A percentile compares a stretch with the other conserved stretches of the same genome.
Evolutionary conservation across 176 grass and related monocot species (phyloP).

Genomic region (Cocos nucifera): DNA sequence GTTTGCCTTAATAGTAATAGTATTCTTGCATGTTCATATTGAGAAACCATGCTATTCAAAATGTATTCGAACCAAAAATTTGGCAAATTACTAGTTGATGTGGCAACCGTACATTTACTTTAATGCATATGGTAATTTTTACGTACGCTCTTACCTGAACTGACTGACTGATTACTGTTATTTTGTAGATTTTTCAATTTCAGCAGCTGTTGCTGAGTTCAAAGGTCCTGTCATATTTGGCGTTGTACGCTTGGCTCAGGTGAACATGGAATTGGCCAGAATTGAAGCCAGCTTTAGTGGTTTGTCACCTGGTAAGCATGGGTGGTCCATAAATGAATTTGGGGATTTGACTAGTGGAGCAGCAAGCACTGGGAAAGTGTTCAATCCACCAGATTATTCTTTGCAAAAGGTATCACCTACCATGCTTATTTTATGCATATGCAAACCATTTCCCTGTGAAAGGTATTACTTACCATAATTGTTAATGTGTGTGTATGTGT

Average conservation of each 20-base stretch:
- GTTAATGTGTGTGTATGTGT: too few species aligned
- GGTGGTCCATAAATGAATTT: slow-evolving; percentile 94
- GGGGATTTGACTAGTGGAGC: slow-evolving; percentile 88
- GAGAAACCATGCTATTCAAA: too few species aligned
- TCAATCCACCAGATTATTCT: slow-evolving; percentile 43
- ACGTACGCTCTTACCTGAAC: too few species aligned
- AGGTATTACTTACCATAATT: too few species aligned
- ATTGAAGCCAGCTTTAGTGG: slow-evolving; percentile 95
- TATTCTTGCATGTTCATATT: too few species aligned
- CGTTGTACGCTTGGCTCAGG: slow-evolving; percentile 86
- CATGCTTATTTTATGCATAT: not conserved
- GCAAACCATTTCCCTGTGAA: too few species aligned
- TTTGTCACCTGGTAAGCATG: slow-evolving; percentile 82
- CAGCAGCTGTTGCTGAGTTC: slow-evolving; percentile 90
- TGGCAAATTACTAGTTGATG: too few species aligned
- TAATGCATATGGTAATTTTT: too few species aligned
- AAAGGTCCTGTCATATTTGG: slow-evolving; percentile 85
- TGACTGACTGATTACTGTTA: not conserved
- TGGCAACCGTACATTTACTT: too few species aligned
- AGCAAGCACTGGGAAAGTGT: slow-evolving; percentile 79
- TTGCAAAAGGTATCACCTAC: slow-evolving; percentile 41
- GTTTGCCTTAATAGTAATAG: too few species aligned
- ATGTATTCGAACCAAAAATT: too few species aligned
- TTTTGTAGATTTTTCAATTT: slow-evolving; percentile 71
- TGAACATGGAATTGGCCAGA: slow-evolving; percentile 87